Base-by-base conservation (phyloP, 768 basidiomycete species). In the Dioszegia crocea region DNA sequence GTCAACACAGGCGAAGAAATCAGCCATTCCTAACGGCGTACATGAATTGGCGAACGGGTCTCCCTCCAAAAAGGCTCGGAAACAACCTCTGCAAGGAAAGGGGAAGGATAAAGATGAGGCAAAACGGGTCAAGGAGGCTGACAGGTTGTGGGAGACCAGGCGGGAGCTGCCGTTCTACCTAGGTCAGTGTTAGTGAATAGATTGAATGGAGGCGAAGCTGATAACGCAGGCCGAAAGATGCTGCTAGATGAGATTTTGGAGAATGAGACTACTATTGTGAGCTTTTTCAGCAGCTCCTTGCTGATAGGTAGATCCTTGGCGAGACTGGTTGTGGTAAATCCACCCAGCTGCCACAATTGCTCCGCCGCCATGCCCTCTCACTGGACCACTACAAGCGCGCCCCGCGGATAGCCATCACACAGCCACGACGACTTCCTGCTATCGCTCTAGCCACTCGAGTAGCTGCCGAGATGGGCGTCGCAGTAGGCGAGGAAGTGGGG, bases 301-400 rank as follows among this genome's bases (percentile, higher is more conserved):
- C 33, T 44, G n/a, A 45, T 33, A 14, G 16, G 0, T 33, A 76
- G 74, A 68, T 76, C 26, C 56, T 76, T 27, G 75, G 73, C 11
- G 75, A 76, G 47, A 76, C 75, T 38, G 75, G 75, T 40, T 75
- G 71, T 44, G 75, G 75, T 16, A 76, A 76, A 65, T 75, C 73
- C 14, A 76, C 75, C 11, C 75, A 76, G 60, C 59, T 76, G 38
- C 71, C 71, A 5, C 66, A 74, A 57, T 64, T 76, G 6, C 66
- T 76, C 2, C 61, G 66, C 1, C 60, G 64, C 2, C 68, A 76
- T 56, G 31, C 59, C 1, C 45, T 62, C 6, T 66, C 68, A 0
- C 51, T 64, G 0, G 48, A 53, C 31, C 61, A 63, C 59, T 68
- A 46, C 48, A 23, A 17, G 8, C 29, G 58, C 26, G 61, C 58